Conservation (phyloP, 176 grass and related monocot species). For the Musa itinerans region DNA sequence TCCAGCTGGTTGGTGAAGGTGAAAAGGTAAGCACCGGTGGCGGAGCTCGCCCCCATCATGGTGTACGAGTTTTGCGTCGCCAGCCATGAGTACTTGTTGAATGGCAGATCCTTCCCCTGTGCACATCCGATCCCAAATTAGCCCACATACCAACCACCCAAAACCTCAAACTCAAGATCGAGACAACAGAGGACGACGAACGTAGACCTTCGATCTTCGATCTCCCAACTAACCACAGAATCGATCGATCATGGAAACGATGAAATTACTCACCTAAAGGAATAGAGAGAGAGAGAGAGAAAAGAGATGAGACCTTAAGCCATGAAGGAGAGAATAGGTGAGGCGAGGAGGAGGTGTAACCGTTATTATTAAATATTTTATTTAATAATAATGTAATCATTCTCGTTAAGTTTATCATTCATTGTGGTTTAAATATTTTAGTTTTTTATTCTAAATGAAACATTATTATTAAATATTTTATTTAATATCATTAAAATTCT, state of each 20-base stretch:
- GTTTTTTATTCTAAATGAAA: too few relatives aligned
- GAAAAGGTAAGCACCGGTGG: conserved; percentile 40
- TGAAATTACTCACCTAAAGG: not conserved
- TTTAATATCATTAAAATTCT: too few relatives aligned
- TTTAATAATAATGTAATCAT: too few relatives aligned
- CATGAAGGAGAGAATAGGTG: too few relatives aligned
- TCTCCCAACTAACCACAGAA: conserved; percentile 33
- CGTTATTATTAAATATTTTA: too few relatives aligned
- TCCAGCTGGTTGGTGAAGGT: conserved; percentile 76
- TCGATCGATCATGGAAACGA: too few relatives aligned
- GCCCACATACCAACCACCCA: not conserved
- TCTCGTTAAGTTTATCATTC: too few relatives aligned
- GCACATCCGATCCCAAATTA: not conserved
- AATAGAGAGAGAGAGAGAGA: conserved; percentile 1
- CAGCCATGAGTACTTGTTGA: conserved; percentile 83
- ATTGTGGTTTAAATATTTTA: too few relatives aligned
- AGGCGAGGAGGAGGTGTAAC: too few relatives aligned
- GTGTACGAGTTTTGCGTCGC: conserved; percentile 96
- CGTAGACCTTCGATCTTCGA: conserved; percentile 31
- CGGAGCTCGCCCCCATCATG: conserved; percentile 25
- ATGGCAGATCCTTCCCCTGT: conserved; percentile 37
- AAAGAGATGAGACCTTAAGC: too few relatives aligned
- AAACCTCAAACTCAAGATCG: not conserved
- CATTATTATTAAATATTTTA: too few relatives aligned
- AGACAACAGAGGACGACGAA: not conserved